Percentiles rank a stretch among this genome's conserved stretches.
Conservation (phyloP, 2,329 filamentous ascomycete species). For the Didymella lethalis region DNA sequence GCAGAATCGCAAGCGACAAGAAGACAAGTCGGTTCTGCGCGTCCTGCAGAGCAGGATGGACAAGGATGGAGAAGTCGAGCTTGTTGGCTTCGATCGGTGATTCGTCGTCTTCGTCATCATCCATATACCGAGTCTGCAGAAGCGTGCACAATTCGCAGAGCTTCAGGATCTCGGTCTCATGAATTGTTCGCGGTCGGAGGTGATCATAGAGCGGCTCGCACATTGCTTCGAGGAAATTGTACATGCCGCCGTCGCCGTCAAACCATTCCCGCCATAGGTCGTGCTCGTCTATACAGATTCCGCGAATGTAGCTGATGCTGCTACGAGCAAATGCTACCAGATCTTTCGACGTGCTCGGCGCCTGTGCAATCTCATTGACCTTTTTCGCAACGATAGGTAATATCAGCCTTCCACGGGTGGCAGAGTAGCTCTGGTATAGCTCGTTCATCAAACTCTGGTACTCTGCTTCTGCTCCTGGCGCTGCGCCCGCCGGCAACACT, state of each 20-base stretch:
- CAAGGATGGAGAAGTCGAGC: slow-evolving; percentile 68
- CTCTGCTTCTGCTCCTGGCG: slow-evolving; percentile 66
- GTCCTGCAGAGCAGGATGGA: slow-evolving; percentile 72
- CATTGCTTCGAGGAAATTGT: slow-evolving; percentile 72
- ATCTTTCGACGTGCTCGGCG: slow-evolving; percentile 68
- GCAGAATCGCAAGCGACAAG: slow-evolving; percentile 67
- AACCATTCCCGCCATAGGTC: slow-evolving; percentile 74
- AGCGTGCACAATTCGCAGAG: slow-evolving; percentile 72
- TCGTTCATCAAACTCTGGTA: slow-evolving; percentile 72
- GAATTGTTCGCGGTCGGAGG: slow-evolving; percentile 69
- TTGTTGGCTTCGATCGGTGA: slow-evolving; percentile 61
- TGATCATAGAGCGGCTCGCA: slow-evolving; percentile 74
- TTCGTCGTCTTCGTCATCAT: slow-evolving; percentile 57
- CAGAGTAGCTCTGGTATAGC: slow-evolving; percentile 69
- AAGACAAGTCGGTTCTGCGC: slow-evolving; percentile 73
- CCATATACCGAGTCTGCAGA: slow-evolving; percentile 71
- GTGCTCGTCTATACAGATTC: slow-evolving; percentile 72
- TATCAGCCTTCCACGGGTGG: slow-evolving; percentile 65
- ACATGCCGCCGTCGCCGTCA: slow-evolving; percentile 67
- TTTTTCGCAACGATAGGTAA: slow-evolving; percentile 70
- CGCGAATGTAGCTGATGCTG: slow-evolving; percentile 70
- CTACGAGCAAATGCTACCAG: slow-evolving; percentile 70
- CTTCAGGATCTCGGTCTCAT: slow-evolving; percentile 71
- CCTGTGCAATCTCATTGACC: slow-evolving; percentile 63
- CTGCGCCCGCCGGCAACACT: slow-evolving; percentile 65